phyloP scores from a whole-genome alignment of 1,284 basidiomycete genomes.

The Leccinum insolens region DNA sequence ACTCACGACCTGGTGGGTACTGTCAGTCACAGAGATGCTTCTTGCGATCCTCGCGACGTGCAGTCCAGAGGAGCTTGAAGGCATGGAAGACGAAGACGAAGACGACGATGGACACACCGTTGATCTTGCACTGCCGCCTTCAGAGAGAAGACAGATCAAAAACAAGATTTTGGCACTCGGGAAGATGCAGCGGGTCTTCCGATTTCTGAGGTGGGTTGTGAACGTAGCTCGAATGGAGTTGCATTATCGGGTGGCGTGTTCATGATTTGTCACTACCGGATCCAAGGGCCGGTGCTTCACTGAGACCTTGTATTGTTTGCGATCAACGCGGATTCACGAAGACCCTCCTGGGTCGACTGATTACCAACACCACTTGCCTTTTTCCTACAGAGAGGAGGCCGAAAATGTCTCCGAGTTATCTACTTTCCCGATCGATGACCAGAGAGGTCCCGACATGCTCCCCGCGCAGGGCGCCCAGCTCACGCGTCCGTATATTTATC shows the following conservation, averaged over 20 bases:
- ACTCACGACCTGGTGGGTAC: neutral
- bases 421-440: constrained; percentile 49
- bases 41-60: constrained; percentile 94
- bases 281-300: neutral
- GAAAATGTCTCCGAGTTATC: constrained; percentile 92
- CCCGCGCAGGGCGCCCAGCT: constrained; percentile 63
- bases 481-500: constrained; percentile 68
- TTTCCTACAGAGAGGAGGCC: constrained; percentile 78
- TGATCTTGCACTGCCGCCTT: constrained; percentile 41
- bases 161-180: constrained; percentile 89
- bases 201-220: constrained; percentile 73
- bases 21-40: constrained; percentile 92
- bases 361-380: neutral
- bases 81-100: constrained; percentile 47
- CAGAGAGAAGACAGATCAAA: constrained; percentile 49
- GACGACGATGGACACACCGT: constrained; percentile 30
- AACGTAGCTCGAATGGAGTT: neutral
- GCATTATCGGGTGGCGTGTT: neutral
- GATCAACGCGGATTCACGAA: neutral
- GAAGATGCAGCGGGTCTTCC: constrained; percentile 91
- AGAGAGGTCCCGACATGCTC: constrained; percentile 53
- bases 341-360: neutral
- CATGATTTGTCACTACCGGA: neutral
- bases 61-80: constrained; percentile 92
- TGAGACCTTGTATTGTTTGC: neutral